phyloP scores from a whole-genome alignment of 345 rosid species.

The Salix caprea region DNA sequence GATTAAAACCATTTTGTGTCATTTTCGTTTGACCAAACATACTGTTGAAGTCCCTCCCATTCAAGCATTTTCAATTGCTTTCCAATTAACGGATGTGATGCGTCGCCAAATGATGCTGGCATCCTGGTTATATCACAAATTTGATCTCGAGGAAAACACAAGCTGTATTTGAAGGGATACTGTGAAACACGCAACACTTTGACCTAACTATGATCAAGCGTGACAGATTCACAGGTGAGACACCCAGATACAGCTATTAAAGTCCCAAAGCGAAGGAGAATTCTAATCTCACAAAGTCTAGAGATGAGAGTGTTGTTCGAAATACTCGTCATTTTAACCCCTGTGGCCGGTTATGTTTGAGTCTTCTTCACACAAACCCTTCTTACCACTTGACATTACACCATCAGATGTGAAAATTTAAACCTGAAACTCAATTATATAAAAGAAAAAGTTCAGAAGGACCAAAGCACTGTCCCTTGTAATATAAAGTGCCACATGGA shows the following conservation, averaged over 20 bases:
- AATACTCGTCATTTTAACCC: too few species aligned
- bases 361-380: neutral
- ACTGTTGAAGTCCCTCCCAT: neutral
- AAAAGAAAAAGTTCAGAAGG: neutral
- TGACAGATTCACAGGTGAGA: neutral
- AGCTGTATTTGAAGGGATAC: too few species aligned
- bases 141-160: neutral
- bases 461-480: neutral
- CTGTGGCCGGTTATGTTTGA: too few species aligned
- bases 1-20: constrained; percentile 5
- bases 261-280: neutral
- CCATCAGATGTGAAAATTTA: neutral
- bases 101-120: neutral
- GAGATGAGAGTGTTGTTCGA: too few species aligned
- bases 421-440: neutral
- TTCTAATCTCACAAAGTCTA: too few species aligned
- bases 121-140: neutral
- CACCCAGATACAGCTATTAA: neutral
- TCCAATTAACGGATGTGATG: neutral
- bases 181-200: neutral
- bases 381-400: neutral
- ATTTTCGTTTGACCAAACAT: neutral
- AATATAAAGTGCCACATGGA: neutral
- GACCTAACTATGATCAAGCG: neutral
- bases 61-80: neutral